Base-by-base conservation (phyloP, 2,329 filamentous ascomycete genomes). In the Calonectria pteridis region DNA sequence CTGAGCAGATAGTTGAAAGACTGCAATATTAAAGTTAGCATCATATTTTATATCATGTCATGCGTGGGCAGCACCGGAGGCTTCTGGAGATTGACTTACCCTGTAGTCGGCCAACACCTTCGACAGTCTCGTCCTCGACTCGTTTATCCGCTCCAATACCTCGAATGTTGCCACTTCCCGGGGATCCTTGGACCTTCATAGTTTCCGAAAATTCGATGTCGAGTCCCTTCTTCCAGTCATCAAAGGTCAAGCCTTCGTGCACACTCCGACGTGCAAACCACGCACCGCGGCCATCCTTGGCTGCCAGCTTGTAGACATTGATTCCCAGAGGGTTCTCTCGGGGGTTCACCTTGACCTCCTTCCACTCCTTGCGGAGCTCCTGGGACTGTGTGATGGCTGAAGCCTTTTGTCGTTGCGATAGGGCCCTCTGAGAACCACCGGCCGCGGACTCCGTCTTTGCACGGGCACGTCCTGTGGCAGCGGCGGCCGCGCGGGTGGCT, bases 241-340 rank as follows among this genome's bases (percentile, higher is more conserved):
- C 89, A 83, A 97, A 98, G 0, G 92, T 88, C 26, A 97, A 83
- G 0, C 93, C 94, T 78, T 94, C 92, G 80, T 98, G 95, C 26
- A 98, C 88, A 82, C 95, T 98, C 63, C 94, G 88, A 69, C 96
- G 88, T 29, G 95, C 95, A 84, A 98, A 98, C 96, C 96, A 98
- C 10, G 94, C 89, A 2, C 96, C 96, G 76, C 93, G 93, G 46
- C 95, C 92, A 83, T 98, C 96, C 79, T 94, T 93, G 3, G 93
- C 91, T 0, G 89, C 86, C 73, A 97, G 89, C 83, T 97, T 98
- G 86, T 94, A 98, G 29, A 98, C 92, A 69, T 88, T 89, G 75
- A 98, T 92, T 0, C 89, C 92, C 11, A 95, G 87, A 0, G 95
- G 94, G 80, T 97, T 97, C 26, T 96, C 93, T 77, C 89, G 92